Evolutionary conservation across 495 filamentous ascomycete genomes (phyloP).

Genomic region (Schizothecium vesticola): DNA sequence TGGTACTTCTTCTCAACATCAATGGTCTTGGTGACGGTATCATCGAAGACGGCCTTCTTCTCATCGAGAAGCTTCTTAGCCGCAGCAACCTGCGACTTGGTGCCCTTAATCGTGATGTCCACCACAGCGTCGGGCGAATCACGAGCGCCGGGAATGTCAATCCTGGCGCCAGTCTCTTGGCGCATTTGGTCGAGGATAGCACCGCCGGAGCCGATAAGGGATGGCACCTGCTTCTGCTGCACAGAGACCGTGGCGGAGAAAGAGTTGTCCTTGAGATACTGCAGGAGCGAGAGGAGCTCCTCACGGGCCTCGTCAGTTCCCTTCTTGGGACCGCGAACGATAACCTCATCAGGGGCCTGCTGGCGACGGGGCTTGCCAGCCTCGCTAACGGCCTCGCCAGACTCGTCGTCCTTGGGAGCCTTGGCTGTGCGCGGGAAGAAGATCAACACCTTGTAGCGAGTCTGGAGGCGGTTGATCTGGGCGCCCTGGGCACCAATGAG

Average conservation of each 20-base stretch:
- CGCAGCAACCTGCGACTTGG: conserved; percentile 79
- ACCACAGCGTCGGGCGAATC: conserved; percentile 59
- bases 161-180: conserved; percentile 71
- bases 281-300: conserved; percentile 77
- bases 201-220: conserved; percentile 83
- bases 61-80: conserved; percentile 84
- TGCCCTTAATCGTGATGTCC: conserved; percentile 85
- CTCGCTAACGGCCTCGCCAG: conserved; percentile 66
- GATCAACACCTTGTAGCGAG: conserved; percentile 85
- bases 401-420: conserved; percentile 60
- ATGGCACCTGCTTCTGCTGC: conserved; percentile 79
- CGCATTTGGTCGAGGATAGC: conserved; percentile 86
- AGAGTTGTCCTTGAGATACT: conserved; percentile 83
- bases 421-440: conserved; percentile 79
- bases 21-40: conserved; percentile 74
- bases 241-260: conserved; percentile 73
- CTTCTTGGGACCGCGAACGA: conserved; percentile 82
- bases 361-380: conserved; percentile 61
- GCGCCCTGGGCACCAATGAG: conserved; percentile 84
- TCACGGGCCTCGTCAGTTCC: conserved; percentile 86
- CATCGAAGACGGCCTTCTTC: conserved; percentile 77
- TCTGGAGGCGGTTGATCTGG: conserved; percentile 88
- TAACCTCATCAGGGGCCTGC: conserved; percentile 83
- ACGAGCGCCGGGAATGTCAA: conserved; percentile 74
- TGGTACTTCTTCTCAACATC: conserved; percentile 88